A percentile compares a stretch with the other conserved stretches of the same genome.
Conservation (phyloP, 2,329 filamentous ascomycete genomes). For the Capronia coronata region DNA sequence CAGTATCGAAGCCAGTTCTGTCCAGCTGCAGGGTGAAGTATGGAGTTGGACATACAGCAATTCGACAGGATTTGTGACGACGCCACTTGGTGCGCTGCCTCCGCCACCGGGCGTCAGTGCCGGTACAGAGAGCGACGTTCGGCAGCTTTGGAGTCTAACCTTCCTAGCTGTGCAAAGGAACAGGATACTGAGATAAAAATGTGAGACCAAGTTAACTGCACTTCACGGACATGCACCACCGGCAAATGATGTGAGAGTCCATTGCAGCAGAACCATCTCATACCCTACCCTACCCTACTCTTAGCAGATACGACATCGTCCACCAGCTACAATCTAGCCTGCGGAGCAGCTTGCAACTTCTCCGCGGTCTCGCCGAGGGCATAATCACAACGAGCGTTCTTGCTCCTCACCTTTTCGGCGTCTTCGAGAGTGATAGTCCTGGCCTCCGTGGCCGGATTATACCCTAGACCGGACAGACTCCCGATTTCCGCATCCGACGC, state of each 20-base stretch:
- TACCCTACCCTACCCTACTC: no score
- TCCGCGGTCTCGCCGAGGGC: conserved; percentile 68
- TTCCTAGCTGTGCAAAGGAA: conserved; percentile 51
- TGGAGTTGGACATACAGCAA: conserved; percentile 56
- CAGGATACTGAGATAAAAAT: conserved; percentile 4
- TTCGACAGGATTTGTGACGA: conserved; percentile 41
- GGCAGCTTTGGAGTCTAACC: conserved; percentile 54
- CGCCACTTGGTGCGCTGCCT: conserved; percentile 47
- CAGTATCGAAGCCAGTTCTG: conserved; percentile 50
- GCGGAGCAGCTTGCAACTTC: conserved; percentile 53
- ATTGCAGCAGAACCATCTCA: no score
- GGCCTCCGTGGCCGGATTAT: conserved; percentile 85
- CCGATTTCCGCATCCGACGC: conserved; percentile 60
- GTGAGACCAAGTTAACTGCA: no score
- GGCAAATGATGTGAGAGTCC: no score
- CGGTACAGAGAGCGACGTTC: conserved; percentile 47
- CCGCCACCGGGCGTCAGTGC: conserved; percentile 40
- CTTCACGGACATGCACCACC: no score
- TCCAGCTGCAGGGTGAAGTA: conserved; percentile 51
- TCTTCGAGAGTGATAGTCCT: conserved; percentile 78
- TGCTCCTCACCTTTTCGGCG: conserved; percentile 62
- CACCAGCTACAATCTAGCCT: no score
- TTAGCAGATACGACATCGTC: no score
- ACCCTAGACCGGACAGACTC: conserved; percentile 64
- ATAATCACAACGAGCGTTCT: conserved; percentile 62